Evolutionary conservation across 768 basidiomycete genomes (phyloP), one percentile per base, ranked within the genome.

Genomic region (Suillus placidus): DNA sequence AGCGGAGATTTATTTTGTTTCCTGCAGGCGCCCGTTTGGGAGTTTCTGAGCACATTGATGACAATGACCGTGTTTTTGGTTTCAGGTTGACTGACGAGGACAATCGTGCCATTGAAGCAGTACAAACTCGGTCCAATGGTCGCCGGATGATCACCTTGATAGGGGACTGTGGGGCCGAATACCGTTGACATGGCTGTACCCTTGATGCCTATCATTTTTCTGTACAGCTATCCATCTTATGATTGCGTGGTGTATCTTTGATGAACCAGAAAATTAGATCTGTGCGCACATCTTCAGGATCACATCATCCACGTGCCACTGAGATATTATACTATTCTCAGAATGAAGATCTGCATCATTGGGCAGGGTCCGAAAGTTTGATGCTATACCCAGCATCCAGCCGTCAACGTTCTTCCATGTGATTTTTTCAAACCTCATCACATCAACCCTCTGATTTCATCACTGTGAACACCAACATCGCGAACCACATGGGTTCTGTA

Each of bases 101-200:
- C 70, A 83, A 84, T 51, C 73, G 76, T 10, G 83, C 77, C n/a
- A 91, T 94, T 67, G 88, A 91, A 64, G 78, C 74, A 2, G 86
- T 94, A 32, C 76, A 93, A 14, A 79, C 74, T 4, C 82, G 79
- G 51, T 92, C 89, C n/a, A 85, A 87, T 43, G 85, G 88, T 4
- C 78, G 85, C 51, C 81, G 73, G 30, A 81, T 93, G 74, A 90
- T 92, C 63, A 84, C 80, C 6, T 81, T 81, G 34, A 88, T 94
- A 66, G 92, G 92, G 12, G 93, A 94, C 75, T 94, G 93, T 74
- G 92, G 93, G 45, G 87, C 89, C 6, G 92, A 94, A 79, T 94
- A 94, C 78, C 88, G 93, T 37, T 88, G 73, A 75, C 32, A 51
- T 26, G 52, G 47, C 62, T 56, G 51, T 60, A 62, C 61, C n/a